Evolutionary conservation across 768 basidiomycete species (phyloP).

Genomic region (Pleurotus citrinopileatus): DNA sequence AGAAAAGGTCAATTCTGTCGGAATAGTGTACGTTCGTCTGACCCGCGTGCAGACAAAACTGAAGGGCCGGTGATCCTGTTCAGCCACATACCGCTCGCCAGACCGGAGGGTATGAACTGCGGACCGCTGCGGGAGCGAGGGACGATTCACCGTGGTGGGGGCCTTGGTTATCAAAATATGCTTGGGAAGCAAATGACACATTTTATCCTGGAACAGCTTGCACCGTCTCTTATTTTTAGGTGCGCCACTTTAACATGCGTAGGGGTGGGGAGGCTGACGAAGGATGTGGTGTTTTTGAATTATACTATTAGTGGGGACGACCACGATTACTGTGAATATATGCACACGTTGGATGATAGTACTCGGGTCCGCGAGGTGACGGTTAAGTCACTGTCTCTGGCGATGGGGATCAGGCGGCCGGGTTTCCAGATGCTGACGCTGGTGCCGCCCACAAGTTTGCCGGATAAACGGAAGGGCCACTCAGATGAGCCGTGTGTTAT

Average conservation of each 20-base stretch:
- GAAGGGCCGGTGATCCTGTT: constrained; percentile 64
- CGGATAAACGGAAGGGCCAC: constrained; percentile 25
- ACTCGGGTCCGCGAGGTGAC: constrained; percentile 67
- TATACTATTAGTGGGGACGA: constrained; percentile 73
- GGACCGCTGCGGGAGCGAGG: constrained; percentile 78
- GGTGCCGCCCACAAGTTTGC: constrained; percentile 29
- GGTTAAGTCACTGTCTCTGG: constrained; percentile 88
- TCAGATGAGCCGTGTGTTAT: constrained; percentile 71
- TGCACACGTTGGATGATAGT: constrained; percentile 33
- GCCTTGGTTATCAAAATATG: constrained; percentile 83
- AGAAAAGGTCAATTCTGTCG: constrained; percentile 2
- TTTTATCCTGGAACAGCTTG: constrained; percentile 62
- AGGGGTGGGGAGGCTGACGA: no score
- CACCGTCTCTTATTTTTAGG: constrained; percentile 77
- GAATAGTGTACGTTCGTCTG: neutral
- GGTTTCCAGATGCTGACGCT: constrained; percentile 92
- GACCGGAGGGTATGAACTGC: constrained; percentile 66
- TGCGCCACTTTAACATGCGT: constrained; percentile 22
- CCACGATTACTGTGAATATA: constrained; percentile 90
- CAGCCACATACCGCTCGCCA: constrained; percentile 85
- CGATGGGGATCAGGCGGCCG: constrained; percentile 79
- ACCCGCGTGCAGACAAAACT: neutral
- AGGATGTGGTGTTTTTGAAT: constrained; percentile 17
- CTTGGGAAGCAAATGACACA: constrained; percentile 63
- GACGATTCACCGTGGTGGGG: constrained; percentile 68